Base-by-base conservation (phyloP, 164 flowering plant species). In the Malania oleifera region DNA sequence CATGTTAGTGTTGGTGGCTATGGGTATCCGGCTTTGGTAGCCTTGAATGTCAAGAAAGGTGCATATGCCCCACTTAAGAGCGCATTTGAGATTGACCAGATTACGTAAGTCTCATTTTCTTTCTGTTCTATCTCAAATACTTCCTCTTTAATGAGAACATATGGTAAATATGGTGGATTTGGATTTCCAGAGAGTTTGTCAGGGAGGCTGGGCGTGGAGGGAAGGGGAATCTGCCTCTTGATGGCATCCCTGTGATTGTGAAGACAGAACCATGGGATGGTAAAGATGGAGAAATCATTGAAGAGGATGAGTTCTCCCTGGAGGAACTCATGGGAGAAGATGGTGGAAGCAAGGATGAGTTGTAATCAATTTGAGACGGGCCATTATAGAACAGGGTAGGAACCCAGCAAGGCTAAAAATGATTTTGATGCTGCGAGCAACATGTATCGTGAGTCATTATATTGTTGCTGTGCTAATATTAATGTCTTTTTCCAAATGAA, bases 281-380 rank as follows among this genome's bases (percentile, higher is more conserved):
- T 27, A 88, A 93, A 74, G 99, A 93, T 58, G 99, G 96, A 40
- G 73, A 87, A 67, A 60, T 86, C 40, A 60, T 90, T 19, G 99
- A 93, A 70, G 97, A 88, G 73, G 99, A 93, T 54, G 99, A 93
- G 62, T 93, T 93, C 67, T 93, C 99, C n/a, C 96, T 93, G 18
- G 99, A 93, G 48, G 99, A 93, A 68, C 92, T 93, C 28, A 86
- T 93, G 99, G 86, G 80, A 9, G 96, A 82, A 12, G 88, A 82
- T 35, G 28, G 57, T 24, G 17, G 68, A 43, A 68, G 56, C 70
- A 82, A 81, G 60, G 89, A 84, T 67, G 92, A 89, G 23, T 51
- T 80, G 35, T 82, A 67, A 71, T 26, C 27, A 54, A n/a, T n/a
- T 22, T 26, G 6, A 40, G 27, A 8, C 1, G 20, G 17, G 18